phyloP scores from a whole-genome alignment of 2,329 filamentous ascomycete genomes.

The Xylaria sp. region DNA sequence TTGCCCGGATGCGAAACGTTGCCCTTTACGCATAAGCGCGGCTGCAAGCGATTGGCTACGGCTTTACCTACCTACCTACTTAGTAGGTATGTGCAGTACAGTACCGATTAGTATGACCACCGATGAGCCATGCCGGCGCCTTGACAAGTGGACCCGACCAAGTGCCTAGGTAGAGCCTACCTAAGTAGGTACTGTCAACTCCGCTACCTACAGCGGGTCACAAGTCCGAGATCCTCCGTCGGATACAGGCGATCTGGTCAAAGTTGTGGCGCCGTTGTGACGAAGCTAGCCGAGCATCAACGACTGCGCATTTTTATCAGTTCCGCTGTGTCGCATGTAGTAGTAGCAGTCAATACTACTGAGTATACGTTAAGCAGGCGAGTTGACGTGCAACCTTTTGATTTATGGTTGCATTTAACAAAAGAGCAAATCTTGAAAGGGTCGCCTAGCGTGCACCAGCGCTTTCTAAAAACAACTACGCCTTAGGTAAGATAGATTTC shows the following conservation, averaged over 20 bases:
- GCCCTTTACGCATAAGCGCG: slow-evolving; percentile 20
- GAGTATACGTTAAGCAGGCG: too few relatives aligned
- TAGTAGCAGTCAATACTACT: too few relatives aligned
- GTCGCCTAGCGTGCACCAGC: slow-evolving; percentile 15
- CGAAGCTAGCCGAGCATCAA: background rate
- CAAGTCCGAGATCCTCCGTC: slow-evolving; percentile 5
- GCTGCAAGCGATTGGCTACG: slow-evolving; percentile 11
- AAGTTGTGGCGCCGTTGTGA: background rate
- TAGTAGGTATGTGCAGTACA: background rate
- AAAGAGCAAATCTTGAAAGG: background rate
- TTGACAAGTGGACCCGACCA: background rate
- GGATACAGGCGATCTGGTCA: slow-evolving; percentile 26
- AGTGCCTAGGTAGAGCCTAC: slow-evolving; percentile 5
- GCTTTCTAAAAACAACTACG: slow-evolving; percentile 31
- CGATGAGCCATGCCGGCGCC: too few relatives aligned
- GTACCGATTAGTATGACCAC: too few relatives aligned
- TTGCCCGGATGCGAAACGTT: background rate
- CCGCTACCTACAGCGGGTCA: too few relatives aligned
- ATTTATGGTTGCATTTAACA: slow-evolving; percentile 9
- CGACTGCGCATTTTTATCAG: too few relatives aligned
- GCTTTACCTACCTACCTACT: background rate
- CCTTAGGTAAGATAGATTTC: slow-evolving; percentile 17
- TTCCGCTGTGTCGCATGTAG: too few relatives aligned
- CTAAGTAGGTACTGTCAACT: too few relatives aligned
- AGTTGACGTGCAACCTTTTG: background rate